Conservation (phyloP, 768 basidiomycete species). For the Panaeolus cyanescens region DNA sequence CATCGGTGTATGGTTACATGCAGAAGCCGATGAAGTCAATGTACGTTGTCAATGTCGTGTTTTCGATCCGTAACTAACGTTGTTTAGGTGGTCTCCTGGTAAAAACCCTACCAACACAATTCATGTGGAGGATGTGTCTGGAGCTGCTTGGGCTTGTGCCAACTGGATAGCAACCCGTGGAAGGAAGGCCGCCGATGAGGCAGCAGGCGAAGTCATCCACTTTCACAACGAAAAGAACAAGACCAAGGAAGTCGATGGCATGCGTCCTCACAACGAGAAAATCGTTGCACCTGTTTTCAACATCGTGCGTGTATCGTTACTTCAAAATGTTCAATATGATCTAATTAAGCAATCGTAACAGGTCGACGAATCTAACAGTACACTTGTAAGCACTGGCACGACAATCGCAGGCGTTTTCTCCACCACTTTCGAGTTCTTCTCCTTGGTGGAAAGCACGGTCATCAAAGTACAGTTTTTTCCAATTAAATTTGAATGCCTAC, state of each 20-base stretch:
- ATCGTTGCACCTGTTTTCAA: conserved; percentile 82
- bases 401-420: conserved; percentile 72
- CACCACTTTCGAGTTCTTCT: conserved; percentile 82
- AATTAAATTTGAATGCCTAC: background rate
- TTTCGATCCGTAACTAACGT: conserved; percentile 13
- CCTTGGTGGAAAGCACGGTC: conserved; percentile 62
- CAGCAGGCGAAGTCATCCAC: conserved; percentile 67
- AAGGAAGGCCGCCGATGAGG: conserved; percentile 59
- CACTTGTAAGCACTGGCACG: conserved; percentile 65
- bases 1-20: conserved; percentile 79
- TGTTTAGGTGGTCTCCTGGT: conserved; percentile 74
- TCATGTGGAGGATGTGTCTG: conserved; percentile 80
- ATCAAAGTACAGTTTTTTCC: conserved; percentile 52
- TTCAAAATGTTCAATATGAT: background rate
- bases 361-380: conserved; percentile 79
- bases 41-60: conserved; percentile 39
- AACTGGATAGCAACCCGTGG: conserved; percentile 72
- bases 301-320: conserved; percentile 46
- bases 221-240: conserved; percentile 77
- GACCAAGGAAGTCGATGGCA: conserved; percentile 61
- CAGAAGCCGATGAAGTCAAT: conserved; percentile 86
- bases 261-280: conserved; percentile 55
- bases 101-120: conserved; percentile 75
- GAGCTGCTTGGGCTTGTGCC: conserved; percentile 74
- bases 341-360: conserved; percentile 23